These are phyloP conservation scores for Stellera chamaejasme DNA, from an alignment of 345 rosid genomes.

Conservation along the genomic window DNA sequence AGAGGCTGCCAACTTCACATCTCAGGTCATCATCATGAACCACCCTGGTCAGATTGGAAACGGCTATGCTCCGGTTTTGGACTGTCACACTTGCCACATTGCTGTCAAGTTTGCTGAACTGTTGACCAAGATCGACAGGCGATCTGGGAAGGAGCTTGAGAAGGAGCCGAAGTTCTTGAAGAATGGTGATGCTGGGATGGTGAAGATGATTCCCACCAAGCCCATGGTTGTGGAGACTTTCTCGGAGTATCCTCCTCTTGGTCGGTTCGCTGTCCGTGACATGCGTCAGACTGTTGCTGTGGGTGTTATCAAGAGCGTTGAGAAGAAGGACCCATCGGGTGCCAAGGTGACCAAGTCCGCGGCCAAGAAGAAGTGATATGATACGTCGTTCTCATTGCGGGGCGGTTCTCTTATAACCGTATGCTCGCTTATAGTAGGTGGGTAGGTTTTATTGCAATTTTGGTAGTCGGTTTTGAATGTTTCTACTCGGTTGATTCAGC, in stretches of 20 bases:
- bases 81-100: slow-evolving; percentile 25
- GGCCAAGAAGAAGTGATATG: slow-evolving; percentile 17
- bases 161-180: slow-evolving; percentile 26
- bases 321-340: slow-evolving; percentile 22
- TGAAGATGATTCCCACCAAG: slow-evolving; percentile 25
- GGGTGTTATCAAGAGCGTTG: slow-evolving; percentile 24
- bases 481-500: too few species aligned
- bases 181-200: slow-evolving; percentile 22
- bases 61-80: slow-evolving; percentile 21
- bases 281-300: slow-evolving; percentile 26
- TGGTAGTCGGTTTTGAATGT: too few species aligned
- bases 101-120: slow-evolving; percentile 21
- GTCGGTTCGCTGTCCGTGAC: slow-evolving; percentile 22
- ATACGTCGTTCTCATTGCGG: too few species aligned
- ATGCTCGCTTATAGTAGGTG: too few species aligned
- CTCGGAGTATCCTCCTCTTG: slow-evolving; percentile 20
- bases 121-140: slow-evolving; percentile 23
- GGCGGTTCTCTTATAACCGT: too few species aligned
- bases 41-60: slow-evolving; percentile 24
- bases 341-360: slow-evolving; percentile 26
- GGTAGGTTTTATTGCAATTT: too few species aligned
- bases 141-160: slow-evolving; percentile 24
- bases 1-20: slow-evolving; percentile 21
- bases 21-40: slow-evolving; percentile 27
- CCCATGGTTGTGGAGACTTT: slow-evolving; percentile 27